phyloP scores from a whole-genome alignment of 768 basidiomycete genomes.

The Hortiboletus campestris region DNA sequence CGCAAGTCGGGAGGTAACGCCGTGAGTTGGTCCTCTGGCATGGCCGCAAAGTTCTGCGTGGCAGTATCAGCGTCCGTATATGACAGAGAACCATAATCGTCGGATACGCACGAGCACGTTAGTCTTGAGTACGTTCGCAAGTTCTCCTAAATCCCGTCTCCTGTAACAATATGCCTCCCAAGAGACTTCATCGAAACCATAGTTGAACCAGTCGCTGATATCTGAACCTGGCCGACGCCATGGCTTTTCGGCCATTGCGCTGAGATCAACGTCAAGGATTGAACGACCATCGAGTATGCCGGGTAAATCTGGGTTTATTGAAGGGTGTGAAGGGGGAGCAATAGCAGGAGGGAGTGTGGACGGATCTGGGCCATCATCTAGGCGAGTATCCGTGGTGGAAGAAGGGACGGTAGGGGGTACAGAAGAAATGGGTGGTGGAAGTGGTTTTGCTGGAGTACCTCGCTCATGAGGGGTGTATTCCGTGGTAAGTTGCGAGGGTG shows the following conservation, averaged over 20 bases:
- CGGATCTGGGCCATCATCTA: constrained; percentile 59
- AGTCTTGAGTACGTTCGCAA: constrained; percentile 75
- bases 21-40: constrained; percentile 78
- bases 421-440: constrained; percentile 16
- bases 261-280: constrained; percentile 83
- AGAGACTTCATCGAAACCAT: constrained; percentile 95
- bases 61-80: constrained; percentile 4
- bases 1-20: constrained; percentile 79
- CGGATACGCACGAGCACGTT: constrained; percentile 69
- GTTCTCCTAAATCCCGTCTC: constrained; percentile 75
- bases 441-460: constrained; percentile 41
- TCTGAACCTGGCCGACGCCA: constrained; percentile 93
- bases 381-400: constrained; percentile 14
- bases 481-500: constrained; percentile 66
- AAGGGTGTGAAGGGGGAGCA: constrained; percentile 79
- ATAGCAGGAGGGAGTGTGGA: constrained; percentile 60
- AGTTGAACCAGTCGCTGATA: constrained; percentile 98
- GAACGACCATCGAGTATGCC: constrained; percentile 73
- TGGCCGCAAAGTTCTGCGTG: constrained; percentile 70
- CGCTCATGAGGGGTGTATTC: constrained; percentile 78
- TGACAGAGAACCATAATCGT: not conserved
- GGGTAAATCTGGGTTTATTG: constrained; percentile 63
- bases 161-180: constrained; percentile 93
- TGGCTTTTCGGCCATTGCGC: constrained; percentile 72
- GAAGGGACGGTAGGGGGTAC: constrained; percentile 21